phyloP scores from a whole-genome alignment of 768 basidiomycete genomes.

The Pleurotus pulmonarius region DNA sequence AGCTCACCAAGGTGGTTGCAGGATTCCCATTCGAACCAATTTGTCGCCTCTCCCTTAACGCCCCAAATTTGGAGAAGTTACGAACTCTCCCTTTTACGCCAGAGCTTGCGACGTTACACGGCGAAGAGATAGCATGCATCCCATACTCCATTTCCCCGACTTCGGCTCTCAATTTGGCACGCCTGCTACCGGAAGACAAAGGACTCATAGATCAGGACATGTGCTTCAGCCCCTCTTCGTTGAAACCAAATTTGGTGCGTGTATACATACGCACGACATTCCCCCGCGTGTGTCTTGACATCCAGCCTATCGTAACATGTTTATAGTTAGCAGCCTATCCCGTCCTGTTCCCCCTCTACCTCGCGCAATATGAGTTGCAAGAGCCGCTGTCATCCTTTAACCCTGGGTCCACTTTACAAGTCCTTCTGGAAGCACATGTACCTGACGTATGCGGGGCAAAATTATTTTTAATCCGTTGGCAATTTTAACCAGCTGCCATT shows the following conservation, averaged over 20 bases:
- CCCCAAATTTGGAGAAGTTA: slow-evolving; percentile 16
- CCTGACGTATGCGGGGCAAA: slow-evolving; percentile 18
- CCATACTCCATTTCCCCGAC: slow-evolving; percentile 57
- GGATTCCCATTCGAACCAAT: slow-evolving; percentile 44
- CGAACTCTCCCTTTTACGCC: slow-evolving; percentile 44
- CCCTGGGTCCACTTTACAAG: slow-evolving; percentile 15
- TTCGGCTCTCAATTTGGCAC: slow-evolving; percentile 30
- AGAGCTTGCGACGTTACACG: slow-evolving; percentile 44
- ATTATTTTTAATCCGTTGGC: neutral
- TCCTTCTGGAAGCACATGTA: slow-evolving; percentile 29
- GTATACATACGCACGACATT: no score
- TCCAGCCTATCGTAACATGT: neutral
- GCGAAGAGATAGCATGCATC: slow-evolving; percentile 47
- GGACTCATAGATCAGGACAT: slow-evolving; percentile 33
- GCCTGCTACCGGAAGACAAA: slow-evolving; percentile 29
- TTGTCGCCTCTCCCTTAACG: slow-evolving; percentile 37
- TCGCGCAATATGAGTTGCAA: slow-evolving; percentile 43
- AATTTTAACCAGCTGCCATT: neutral
- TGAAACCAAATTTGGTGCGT: slow-evolving; percentile 44
- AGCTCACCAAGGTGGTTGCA: slow-evolving; percentile 15
- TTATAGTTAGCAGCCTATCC: slow-evolving; percentile 58
- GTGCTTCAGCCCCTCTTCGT: slow-evolving; percentile 37
- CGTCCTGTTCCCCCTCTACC: slow-evolving; percentile 60
- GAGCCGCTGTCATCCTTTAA: slow-evolving; percentile 8
- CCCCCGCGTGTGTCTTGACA: no score